Conservation (phyloP, 2,329 filamentous ascomycete genomes). For the Trichoderma arundinaceum region DNA sequence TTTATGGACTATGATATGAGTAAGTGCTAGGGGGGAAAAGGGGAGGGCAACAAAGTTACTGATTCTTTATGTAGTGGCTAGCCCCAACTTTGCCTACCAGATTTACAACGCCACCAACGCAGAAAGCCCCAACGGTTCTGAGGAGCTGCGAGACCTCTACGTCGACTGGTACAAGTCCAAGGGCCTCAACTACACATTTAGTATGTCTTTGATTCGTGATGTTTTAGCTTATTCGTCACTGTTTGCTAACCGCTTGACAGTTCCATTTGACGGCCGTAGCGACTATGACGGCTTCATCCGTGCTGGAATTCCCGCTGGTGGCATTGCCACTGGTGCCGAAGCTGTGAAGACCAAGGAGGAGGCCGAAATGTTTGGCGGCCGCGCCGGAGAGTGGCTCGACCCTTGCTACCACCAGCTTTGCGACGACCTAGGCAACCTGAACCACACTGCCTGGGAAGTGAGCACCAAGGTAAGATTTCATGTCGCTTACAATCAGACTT, state of each 20-base stretch:
- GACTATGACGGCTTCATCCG: conserved; percentile 81
- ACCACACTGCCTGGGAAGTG: conserved; percentile 64
- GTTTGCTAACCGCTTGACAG: background rate
- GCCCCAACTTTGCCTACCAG: conserved; percentile 69
- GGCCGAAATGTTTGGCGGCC: conserved; percentile 71
- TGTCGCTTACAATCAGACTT: background rate
- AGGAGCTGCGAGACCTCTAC: conserved; percentile 71
- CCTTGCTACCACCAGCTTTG: conserved; percentile 67
- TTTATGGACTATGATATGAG: conserved; percentile 74
- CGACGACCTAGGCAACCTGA: conserved; percentile 63
- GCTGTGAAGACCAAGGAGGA: conserved; percentile 74
- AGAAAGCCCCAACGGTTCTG: conserved; percentile 72
- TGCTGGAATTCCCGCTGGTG: conserved; percentile 73
- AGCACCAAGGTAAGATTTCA: conserved; percentile 60
- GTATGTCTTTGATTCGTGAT: background rate
- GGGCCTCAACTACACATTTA: conserved; percentile 70
- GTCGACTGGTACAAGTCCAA: conserved; percentile 68
- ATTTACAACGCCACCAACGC: conserved; percentile 75
- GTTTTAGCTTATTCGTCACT: too few relatives aligned
- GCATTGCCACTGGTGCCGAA: conserved; percentile 79
- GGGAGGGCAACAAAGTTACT: background rate
- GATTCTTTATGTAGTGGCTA: conserved; percentile 53
- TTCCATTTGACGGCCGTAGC: conserved; percentile 77
- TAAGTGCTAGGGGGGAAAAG: background rate
- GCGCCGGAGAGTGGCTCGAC: conserved; percentile 65